These are phyloP conservation scores for Phaseolus coccineus DNA, from an alignment of 331 rosid species.

Conservation along the genomic window DNA sequence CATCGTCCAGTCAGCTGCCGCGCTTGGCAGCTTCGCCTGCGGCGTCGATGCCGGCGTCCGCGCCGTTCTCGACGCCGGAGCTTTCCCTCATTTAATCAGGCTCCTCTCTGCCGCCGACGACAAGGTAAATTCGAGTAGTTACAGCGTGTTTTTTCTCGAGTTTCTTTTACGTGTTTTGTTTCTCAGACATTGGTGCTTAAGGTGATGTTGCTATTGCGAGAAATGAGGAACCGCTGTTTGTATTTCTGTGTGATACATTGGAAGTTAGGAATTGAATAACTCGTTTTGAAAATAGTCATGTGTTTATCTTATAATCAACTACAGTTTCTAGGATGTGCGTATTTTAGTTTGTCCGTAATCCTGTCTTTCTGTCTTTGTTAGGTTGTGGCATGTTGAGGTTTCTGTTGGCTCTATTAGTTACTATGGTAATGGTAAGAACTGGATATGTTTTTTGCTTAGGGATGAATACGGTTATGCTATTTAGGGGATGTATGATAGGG, in stretches of 20 bases:
- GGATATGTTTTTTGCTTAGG: not conserved
- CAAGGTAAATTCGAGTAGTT: conserved; percentile 58
- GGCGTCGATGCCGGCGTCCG: conserved; percentile 80
- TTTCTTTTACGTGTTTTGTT: conserved; percentile 17
- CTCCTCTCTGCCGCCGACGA: conserved; percentile 65
- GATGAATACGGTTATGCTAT: not conserved
- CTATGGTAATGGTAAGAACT: not conserved
- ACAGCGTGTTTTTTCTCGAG: not conserved
- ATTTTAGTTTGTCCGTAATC: not conserved
- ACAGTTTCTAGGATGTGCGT: not conserved
- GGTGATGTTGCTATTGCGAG: conserved; percentile 25
- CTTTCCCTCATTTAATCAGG: conserved; percentile 60
- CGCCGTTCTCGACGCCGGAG: conserved; percentile 85
- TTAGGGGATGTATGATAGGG: not conserved
- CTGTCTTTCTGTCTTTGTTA: not conserved
- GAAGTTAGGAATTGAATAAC: not conserved
- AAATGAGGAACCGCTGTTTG: not conserved
- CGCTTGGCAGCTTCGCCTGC: conserved; percentile 87
- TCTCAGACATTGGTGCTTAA: conserved; percentile 16
- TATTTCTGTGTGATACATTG: conserved; percentile 2
- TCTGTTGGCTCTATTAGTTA: not conserved
- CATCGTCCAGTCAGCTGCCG: conserved; percentile 82
- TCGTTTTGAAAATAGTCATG: not conserved
- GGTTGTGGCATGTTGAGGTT: not conserved
- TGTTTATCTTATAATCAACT: not conserved